Evolutionary conservation across 805 yeast species (phyloP).

Genomic region (Pichia occidentalis): DNA sequence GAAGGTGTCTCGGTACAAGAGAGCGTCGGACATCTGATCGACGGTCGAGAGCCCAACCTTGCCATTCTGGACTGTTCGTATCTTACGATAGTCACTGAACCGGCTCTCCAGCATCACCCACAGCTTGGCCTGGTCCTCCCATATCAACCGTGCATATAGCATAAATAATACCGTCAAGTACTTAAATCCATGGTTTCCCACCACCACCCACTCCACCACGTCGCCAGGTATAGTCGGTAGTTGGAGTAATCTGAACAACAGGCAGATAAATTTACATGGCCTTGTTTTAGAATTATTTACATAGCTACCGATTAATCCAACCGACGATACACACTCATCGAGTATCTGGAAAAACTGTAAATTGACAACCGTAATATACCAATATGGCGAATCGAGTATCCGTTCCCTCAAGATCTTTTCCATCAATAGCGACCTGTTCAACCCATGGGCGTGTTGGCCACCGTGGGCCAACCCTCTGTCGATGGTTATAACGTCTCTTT

Average conservation of each 20-base stretch:
- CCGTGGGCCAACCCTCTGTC: conserved; percentile 32
- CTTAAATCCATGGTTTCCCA: conserved; percentile 64
- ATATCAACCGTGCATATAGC: conserved; percentile 51
- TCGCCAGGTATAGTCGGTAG: conserved; percentile 54
- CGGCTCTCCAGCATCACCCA: conserved; percentile 42
- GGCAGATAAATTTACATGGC: conserved; percentile 70
- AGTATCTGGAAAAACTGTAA: conserved; percentile 37
- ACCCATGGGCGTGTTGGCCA: conserved; percentile 33
- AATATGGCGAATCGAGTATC: conserved; percentile 49
- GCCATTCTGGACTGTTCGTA: conserved; percentile 39
- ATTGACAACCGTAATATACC: conserved; percentile 50
- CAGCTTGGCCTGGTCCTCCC: conserved; percentile 16
- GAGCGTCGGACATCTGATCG: conserved; percentile 68
- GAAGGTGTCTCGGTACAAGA: conserved; percentile 51
- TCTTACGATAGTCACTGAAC: conserved; percentile 60
- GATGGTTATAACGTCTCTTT: conserved; percentile 16
- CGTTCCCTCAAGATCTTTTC: conserved; percentile 55
- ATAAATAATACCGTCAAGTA: conserved; percentile 66
- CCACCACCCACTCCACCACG: conserved; percentile 45
- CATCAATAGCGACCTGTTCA: conserved; percentile 43
- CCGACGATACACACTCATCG: conserved; percentile 34
- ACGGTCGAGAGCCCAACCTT: conserved; percentile 44
- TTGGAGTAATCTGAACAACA: conserved; percentile 71
- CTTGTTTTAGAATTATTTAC: conserved; percentile 35
- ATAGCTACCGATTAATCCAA: conserved; percentile 45